Base-by-base conservation (phyloP, 2,329 filamentous ascomycete species). In the Aureobasidium zeae region DNA sequence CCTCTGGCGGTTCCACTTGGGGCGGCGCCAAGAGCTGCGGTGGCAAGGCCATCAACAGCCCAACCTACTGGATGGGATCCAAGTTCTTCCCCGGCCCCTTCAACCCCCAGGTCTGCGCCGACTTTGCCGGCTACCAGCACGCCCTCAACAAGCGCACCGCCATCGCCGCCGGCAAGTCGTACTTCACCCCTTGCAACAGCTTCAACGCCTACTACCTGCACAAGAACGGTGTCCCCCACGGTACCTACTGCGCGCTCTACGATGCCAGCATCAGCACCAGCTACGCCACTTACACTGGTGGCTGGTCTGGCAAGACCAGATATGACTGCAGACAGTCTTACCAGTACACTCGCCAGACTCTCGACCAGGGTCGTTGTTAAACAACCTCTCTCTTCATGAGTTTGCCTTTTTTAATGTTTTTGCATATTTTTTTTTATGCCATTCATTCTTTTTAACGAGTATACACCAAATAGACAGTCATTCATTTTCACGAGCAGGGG, bases 21-120 rank as follows among this genome's bases (percentile, higher is more conserved):
- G 28, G 55, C 53, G 37, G 57, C 56, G 33, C 53, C 55, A 48
- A 50, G 44, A 52, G 46, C n/a, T 47, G 50, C 32, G 49, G 49
- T 10, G 44, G 44, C 30, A 50, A 49, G 20, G 49, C 49, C 10
- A 44, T 49, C 47, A 41, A 49, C 37, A 16, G 38, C 15, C 43
- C 47, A 19, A 38, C 44, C 25, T 46, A 46, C 34, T 49, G 44
- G 44, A 44, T 49, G 37, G 52, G 51, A 17, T 48, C 47, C 30
- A 48, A 55, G 21, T 57, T 52, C 47, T 53, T 55, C 48, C 45
- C 54, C 15, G 55, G 54, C 13, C 50, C 54, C 11, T 57, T 49
- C 41, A 52, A 55, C 44, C 48, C 53, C 3, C 28, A 31, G 11
- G 39, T 56, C 24, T 57, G 55, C 48, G 50, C 47, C 11, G 49